Conservation (phyloP, 352 stramenopile genomes). For the Phytophthora europaea region DNA sequence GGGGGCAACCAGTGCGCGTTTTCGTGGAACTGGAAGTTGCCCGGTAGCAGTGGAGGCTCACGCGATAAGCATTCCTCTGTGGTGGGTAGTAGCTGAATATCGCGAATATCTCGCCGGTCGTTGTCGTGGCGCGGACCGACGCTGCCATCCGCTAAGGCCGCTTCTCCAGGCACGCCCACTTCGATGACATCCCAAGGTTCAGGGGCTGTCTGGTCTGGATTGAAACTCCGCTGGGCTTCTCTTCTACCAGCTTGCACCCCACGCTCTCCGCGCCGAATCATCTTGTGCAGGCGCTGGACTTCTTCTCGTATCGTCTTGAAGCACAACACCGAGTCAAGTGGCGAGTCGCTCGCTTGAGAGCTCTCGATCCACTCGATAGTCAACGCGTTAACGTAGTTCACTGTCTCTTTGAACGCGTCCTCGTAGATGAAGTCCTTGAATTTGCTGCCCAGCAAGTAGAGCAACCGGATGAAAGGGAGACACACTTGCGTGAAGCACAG, state of each 20-base stretch:
- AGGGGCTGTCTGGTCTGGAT: neutral
- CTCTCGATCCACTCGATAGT: conserved; percentile 37
- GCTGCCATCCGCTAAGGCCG: conserved; percentile 26
- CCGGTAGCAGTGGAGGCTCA: conserved; percentile 40
- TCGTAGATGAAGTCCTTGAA: conserved; percentile 64
- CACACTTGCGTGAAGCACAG: conserved; percentile 53
- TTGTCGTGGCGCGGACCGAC: conserved; percentile 54
- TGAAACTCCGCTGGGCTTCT: conserved; percentile 10
- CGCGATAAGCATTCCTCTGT: conserved; percentile 44
- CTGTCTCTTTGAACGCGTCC: conserved; percentile 37
- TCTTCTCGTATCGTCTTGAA: conserved; percentile 43
- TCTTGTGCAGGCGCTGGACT: conserved; percentile 40
- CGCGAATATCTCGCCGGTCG: conserved; percentile 39
- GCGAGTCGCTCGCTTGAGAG: neutral
- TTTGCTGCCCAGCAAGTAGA: conserved; percentile 53
- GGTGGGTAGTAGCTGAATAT: conserved; percentile 50
- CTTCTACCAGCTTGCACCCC: conserved; percentile 22
- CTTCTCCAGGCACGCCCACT: conserved; percentile 33
- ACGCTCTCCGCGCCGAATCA: conserved; percentile 35
- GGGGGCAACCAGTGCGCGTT: conserved; percentile 54
- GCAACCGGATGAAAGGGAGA: conserved; percentile 47
- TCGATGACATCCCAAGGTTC: conserved; percentile 44
- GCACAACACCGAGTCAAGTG: conserved; percentile 41
- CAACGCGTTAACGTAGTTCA: conserved; percentile 34
- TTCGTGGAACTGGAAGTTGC: conserved; percentile 48